Evolutionary conservation across 164 flowering plant species (phyloP), one percentile per base, ranked within the genome.

Genomic region (Annona squamosa): DNA sequence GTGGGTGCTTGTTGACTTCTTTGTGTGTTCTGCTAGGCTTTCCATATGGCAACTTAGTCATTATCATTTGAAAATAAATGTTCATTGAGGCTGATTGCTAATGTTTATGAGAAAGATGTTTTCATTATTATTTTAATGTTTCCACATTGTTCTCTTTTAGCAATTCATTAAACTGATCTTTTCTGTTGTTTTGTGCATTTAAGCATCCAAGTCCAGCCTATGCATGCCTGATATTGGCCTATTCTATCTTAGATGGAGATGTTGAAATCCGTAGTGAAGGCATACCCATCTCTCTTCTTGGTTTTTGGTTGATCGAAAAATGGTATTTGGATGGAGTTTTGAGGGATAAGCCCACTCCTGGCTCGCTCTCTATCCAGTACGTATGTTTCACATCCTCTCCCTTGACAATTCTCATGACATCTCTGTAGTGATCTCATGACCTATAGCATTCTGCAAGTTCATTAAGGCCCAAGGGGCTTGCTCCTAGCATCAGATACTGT

Each of bases 291-390:
- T 76, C 82, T 71, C 47, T 64, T 64, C 73, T 68, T 41, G 68
- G 79, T 17, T 70, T 52, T 3, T 70, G 45, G 69, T 67, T 73
- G 43, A 73, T 69, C 41, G 75, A 77, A 46, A 3, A 10, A 9
- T 65, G 6, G 68, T 77, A 77, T 68, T 77, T 77, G 71, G 77
- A 77, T 41, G 77, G 77, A 2, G 75, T 77, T 48, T 71, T 77
- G 13, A 76, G 71, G 18, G 79, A 76, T 75, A 76, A 74, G n/a
- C 77, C 67, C 43, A 80, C 73, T 44, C 82, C 82, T 9, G 79
- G 77, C n/a, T 80, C 82, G 47, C 82, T 71, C 71, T 80, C 77
- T 57, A 80, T 71, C 82, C 82, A 76, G n/a, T 76, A 76, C 7
- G 73, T 74, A 46, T 74, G 79, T 41, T 19, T 71, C 26, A 46